Conservation (phyloP, 176 grass and related monocot genomes). For the Triticum turgidum region DNA sequence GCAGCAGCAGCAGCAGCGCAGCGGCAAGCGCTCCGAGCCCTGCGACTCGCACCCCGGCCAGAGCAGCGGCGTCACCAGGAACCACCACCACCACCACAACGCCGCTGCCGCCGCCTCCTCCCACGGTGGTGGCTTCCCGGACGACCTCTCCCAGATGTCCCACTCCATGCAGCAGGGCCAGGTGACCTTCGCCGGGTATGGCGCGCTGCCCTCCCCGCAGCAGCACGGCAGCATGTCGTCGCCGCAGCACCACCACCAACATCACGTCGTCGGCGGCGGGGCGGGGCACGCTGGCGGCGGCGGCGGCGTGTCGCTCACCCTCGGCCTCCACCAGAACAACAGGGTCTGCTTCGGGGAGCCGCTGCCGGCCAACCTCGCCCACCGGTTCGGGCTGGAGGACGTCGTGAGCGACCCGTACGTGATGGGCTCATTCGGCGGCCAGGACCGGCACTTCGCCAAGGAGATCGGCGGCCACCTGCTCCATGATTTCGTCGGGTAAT, state of each 20-base stretch:
- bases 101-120: constrained; percentile 21
- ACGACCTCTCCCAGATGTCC: constrained; percentile 64
- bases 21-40: constrained; percentile 47
- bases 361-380: constrained; percentile 64
- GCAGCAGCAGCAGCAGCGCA: constrained; percentile 38
- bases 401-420: constrained; percentile 65
- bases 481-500: constrained; percentile 92
- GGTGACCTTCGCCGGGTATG: constrained; percentile 51
- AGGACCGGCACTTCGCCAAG: constrained; percentile 81
- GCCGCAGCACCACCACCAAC: constrained; percentile 46
- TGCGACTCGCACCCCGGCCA: constrained; percentile 44
- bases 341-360: constrained; percentile 54
- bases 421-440: constrained; percentile 60
- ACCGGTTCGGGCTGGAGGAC: constrained; percentile 85
- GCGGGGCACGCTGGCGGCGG: background rate
- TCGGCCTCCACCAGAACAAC: constrained; percentile 91
- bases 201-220: constrained; percentile 34
- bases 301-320: constrained; percentile 74
- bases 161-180: constrained; percentile 47
- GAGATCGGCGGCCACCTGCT: constrained; percentile 78
- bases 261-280: background rate
- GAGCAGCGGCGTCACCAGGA: constrained; percentile 45
- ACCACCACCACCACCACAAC: constrained; percentile 19
- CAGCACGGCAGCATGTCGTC: background rate
- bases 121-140: constrained; percentile 30